Evolutionary conservation across 2,329 filamentous ascomycete genomes (phyloP), one percentile per base, ranked within the genome.

Genomic region (Metarhizium sp.): DNA sequence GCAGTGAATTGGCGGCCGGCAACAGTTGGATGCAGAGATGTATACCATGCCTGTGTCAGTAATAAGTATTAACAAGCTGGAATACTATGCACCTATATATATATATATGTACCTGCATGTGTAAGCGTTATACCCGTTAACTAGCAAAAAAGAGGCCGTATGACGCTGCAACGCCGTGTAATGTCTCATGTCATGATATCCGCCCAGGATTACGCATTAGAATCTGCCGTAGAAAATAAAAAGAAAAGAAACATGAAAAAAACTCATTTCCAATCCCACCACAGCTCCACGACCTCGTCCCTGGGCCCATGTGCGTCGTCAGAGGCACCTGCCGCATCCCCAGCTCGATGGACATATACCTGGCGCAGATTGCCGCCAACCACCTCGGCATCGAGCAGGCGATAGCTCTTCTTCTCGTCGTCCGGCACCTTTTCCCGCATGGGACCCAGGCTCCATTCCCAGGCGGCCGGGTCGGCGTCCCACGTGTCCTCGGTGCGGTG

Each of bases 401-500:
- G 63, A 57, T 78, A 82, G 53, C 75, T 80, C 66, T 77, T 73
- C 70, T 84, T 84, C 52, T 73, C 64, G 1, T 69, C 66, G 13
- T 61, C 59, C 2, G 62, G 59, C 18, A 74, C 60, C 47, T 63
- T 66, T 8, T 63, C 59, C 48, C 77, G 71, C 54, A 83, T 69
- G 0, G 80, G 79, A 1, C 78, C 80, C 38, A 84, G 69, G 54
- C 76, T 77, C 59, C 77, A 79, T 48, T 80, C 73, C 60, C 76
- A 83, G 8, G 74, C 75, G 16, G 66, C 66, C 11, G 6, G 25
- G 20, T 74, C 75, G 20, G 73, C 67, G 29, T 75, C 70, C 76
- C 78, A 84, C 0, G 81, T 84, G 51, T 73, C 72, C 65, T 85
- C 81, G 60, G 77, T 73, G 49, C 73, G 72, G 38, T 71, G 66